Evolutionary conservation across 371 early-diverging fungal genomes (phyloP).

Genomic region (Apophysomyces elegans): DNA sequence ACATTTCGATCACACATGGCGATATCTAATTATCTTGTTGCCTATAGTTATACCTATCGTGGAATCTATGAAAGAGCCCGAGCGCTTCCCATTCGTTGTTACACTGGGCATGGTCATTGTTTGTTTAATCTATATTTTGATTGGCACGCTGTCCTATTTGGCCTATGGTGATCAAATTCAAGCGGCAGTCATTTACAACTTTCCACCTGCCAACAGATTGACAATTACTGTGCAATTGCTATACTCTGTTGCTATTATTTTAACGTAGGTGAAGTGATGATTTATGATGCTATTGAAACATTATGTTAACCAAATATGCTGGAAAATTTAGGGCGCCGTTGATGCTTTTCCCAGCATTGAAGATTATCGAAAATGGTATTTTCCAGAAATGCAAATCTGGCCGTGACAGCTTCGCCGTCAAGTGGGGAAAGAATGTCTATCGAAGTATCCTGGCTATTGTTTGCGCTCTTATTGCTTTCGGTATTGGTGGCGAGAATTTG

Average conservation of each 20-base stretch:
- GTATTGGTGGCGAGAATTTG: slow-evolving; percentile 62
- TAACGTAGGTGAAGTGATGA: slow-evolving; percentile 45
- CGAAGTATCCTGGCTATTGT: slow-evolving; percentile 53
- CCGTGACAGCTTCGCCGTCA: slow-evolving; percentile 39
- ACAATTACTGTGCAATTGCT: slow-evolving; percentile 65
- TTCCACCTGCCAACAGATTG: slow-evolving; percentile 54
- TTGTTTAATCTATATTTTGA: slow-evolving; percentile 59
- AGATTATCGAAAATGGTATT: slow-evolving; percentile 68
- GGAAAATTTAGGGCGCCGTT: slow-evolving; percentile 49
- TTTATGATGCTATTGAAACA: neutral
- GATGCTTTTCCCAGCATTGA: slow-evolving; percentile 73
- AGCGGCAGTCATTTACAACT: slow-evolving; percentile 70
- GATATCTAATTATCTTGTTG: neutral
- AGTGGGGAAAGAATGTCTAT: slow-evolving; percentile 70
- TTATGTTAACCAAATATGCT: neutral
- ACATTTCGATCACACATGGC: too few species aligned
- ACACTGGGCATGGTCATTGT: slow-evolving; percentile 60
- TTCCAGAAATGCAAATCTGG: slow-evolving; percentile 47
- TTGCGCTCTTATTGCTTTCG: slow-evolving; percentile 62
- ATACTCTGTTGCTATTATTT: slow-evolving; percentile 76
- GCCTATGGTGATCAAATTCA: slow-evolving; percentile 71
- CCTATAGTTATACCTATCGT: slow-evolving; percentile 53
- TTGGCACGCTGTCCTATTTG: slow-evolving; percentile 72
- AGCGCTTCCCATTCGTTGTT: slow-evolving; percentile 63
- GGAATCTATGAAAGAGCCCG: slow-evolving; percentile 61